Conservation (phyloP, 2,329 filamentous ascomycete species). For the Fusarium circinatum region DNA sequence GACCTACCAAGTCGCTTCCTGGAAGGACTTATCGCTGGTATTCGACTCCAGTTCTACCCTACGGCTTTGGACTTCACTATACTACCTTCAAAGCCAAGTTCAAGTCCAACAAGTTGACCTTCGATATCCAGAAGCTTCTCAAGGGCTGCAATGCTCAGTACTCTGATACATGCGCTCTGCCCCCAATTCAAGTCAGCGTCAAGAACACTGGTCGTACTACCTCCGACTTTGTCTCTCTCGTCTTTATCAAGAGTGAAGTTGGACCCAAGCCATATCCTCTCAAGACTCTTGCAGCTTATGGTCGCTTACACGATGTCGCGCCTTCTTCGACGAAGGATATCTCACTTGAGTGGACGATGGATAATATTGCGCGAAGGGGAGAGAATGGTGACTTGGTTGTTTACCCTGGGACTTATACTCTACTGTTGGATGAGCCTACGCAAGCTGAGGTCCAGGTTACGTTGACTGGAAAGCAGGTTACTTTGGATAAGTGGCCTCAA, state of each 20-base stretch:
- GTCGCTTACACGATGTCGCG: not conserved
- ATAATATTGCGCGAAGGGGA: not conserved
- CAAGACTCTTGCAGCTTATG: slow-evolving; percentile 3
- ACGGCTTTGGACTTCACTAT: slow-evolving; percentile 7
- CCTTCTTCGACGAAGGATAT: not conserved
- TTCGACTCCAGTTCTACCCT: not conserved
- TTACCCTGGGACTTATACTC: slow-evolving; percentile 1
- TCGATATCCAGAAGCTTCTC: not conserved
- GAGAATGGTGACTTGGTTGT: slow-evolving; percentile 1
- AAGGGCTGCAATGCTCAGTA: not conserved
- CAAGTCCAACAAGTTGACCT: not conserved
- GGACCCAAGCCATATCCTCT: slow-evolving; percentile 3
- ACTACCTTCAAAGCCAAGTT: slow-evolving; percentile 8
- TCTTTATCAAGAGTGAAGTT: slow-evolving; percentile 1
- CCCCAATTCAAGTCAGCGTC: not conserved
- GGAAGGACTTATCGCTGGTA: slow-evolving; percentile 17
- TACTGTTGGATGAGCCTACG: slow-evolving; percentile 5
- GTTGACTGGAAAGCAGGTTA: not conserved
- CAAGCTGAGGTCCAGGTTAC: not conserved
- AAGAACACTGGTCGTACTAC: not conserved
- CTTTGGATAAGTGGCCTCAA: slow-evolving; percentile 7
- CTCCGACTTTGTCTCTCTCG: not conserved
- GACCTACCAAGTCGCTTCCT: not conserved
- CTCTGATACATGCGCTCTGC: not conserved
- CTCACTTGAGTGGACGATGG: not conserved